Percentiles rank a stretch among this genome's conserved stretches.
Evolutionary conservation across 139 green algal genomes (phyloP).

Genomic region (Yamagishiella unicocca): DNA sequence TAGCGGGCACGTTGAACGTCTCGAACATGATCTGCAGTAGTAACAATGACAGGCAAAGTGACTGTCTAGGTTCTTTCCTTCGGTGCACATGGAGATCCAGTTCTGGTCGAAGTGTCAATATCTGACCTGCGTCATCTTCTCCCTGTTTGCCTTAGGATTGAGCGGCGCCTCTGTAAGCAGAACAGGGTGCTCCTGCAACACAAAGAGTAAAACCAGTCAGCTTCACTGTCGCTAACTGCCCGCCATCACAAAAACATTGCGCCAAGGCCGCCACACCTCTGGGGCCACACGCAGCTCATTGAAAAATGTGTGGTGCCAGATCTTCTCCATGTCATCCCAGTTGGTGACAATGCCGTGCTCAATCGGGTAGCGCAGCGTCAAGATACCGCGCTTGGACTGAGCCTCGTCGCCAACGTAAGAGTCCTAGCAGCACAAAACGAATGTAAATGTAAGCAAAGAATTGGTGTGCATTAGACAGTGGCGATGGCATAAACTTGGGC

Average conservation of each 20-base stretch:
- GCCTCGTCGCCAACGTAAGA: conserved; percentile 98
- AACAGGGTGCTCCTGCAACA: conserved; percentile 94
- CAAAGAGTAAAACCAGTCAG: background rate
- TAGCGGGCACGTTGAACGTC: conserved; percentile 93
- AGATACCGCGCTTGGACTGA: conserved; percentile 97
- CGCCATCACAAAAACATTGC: no score
- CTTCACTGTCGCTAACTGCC: background rate
- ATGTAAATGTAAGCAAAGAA: conserved; percentile 9
- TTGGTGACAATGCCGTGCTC: conserved; percentile 98
- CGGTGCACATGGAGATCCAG: background rate
- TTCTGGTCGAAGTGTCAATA: background rate
- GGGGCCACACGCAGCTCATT: conserved; percentile 99
- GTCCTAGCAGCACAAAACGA: conserved; percentile 74
- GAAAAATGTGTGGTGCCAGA: conserved; percentile 99
- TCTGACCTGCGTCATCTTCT: conserved; percentile 89
- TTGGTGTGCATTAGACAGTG: background rate
- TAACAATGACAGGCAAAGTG: background rate
- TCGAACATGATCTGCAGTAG: conserved; percentile 98
- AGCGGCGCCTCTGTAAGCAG: conserved; percentile 98
- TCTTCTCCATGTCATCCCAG: conserved; percentile 99
- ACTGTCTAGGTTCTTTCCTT: no score
- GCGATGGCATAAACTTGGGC: background rate
- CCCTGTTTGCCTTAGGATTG: conserved; percentile 97
- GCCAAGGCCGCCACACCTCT: conserved; percentile 69
- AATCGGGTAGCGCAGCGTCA: conserved; percentile 98